phyloP scores from a whole-genome alignment of 805 yeast genomes.

The Saccharomycopsis sp. region DNA sequence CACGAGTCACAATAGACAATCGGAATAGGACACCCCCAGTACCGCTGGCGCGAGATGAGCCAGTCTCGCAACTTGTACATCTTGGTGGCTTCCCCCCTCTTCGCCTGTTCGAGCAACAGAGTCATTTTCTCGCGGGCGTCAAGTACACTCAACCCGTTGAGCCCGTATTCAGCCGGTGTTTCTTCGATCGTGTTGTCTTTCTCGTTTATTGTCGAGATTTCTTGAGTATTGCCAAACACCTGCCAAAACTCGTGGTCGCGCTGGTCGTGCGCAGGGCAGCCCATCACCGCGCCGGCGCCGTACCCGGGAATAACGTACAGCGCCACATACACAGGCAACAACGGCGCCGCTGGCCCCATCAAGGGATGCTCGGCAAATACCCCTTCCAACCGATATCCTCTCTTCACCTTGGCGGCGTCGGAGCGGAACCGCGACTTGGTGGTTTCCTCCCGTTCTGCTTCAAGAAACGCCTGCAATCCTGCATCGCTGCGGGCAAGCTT shows the following conservation, averaged over 20 bases:
- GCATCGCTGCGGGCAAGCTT: conserved; percentile 32
- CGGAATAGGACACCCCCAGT: conserved; percentile 99
- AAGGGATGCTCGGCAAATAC: conserved; percentile 54
- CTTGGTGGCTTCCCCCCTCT: conserved; percentile 38
- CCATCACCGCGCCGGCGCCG: conserved; percentile 96
- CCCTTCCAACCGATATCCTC: conserved; percentile 46
- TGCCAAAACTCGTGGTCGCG: conserved; percentile 81
- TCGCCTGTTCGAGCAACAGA: conserved; percentile 30
- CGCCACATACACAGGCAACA: conserved; percentile 70
- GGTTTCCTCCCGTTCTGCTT: conserved; percentile 26
- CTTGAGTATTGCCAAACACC: no score
- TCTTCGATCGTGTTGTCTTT: background rate
- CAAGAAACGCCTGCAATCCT: conserved; percentile 39
- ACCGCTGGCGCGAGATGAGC: conserved; percentile 89
- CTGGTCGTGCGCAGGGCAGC: conserved; percentile 89
- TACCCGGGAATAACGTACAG: conserved; percentile 81
- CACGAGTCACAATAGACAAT: conserved; percentile 79
- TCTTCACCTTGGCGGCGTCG: conserved; percentile 29
- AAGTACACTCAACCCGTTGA: conserved; percentile 38
- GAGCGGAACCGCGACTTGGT: conserved; percentile 10
- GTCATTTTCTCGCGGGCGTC: conserved; percentile 47
- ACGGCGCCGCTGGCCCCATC: conserved; percentile 26
- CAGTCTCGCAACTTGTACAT: conserved; percentile 78
- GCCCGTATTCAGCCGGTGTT: conserved; percentile 33
- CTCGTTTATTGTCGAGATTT: no score